Percentiles rank a stretch among this genome's conserved stretches.
Conservation (phyloP, 1,284 basidiomycete species). For the Heterobasidion irregulare region DNA sequence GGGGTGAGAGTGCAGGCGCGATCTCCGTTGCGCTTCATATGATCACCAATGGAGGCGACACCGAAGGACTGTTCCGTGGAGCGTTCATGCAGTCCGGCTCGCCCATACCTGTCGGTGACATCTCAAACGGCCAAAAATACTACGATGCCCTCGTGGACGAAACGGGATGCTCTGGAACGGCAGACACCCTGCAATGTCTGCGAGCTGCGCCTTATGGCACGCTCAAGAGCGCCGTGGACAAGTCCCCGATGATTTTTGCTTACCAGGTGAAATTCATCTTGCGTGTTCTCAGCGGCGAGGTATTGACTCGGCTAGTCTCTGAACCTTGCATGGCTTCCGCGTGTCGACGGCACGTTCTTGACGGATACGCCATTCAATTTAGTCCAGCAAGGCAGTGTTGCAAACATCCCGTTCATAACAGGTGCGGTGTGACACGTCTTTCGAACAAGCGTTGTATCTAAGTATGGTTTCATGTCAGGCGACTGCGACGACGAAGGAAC, state of each 20-base stretch:
- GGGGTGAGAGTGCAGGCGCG: slow-evolving; percentile 34
- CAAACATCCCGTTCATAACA: slow-evolving; percentile 19
- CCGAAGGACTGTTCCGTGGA: slow-evolving; percentile 23
- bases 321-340: slow-evolving; percentile 16
- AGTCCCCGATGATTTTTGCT: slow-evolving; percentile 11
- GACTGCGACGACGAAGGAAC: slow-evolving; percentile 1
- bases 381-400: slow-evolving; percentile 14
- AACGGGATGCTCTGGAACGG: slow-evolving; percentile 20
- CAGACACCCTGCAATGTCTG: slow-evolving; percentile 30
- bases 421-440: slow-evolving; percentile 8
- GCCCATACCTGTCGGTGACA: slow-evolving; percentile 20
- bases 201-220: slow-evolving; percentile 21
- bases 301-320: neutral
- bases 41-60: slow-evolving; percentile 20
- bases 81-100: slow-evolving; percentile 28
- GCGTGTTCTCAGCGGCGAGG: neutral
- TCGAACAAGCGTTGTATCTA: neutral
- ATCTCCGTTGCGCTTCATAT: slow-evolving; percentile 23
- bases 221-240: slow-evolving; percentile 20
- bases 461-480: neutral
- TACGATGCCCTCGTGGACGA: slow-evolving; percentile 22
- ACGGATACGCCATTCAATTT: slow-evolving; percentile 13
- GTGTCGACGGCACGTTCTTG: slow-evolving; percentile 21
- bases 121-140: slow-evolving; percentile 18
- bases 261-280: slow-evolving; percentile 5